Base-by-base conservation (phyloP, 1,139 yeast species). In the Suhomyces wounanorum region DNA sequence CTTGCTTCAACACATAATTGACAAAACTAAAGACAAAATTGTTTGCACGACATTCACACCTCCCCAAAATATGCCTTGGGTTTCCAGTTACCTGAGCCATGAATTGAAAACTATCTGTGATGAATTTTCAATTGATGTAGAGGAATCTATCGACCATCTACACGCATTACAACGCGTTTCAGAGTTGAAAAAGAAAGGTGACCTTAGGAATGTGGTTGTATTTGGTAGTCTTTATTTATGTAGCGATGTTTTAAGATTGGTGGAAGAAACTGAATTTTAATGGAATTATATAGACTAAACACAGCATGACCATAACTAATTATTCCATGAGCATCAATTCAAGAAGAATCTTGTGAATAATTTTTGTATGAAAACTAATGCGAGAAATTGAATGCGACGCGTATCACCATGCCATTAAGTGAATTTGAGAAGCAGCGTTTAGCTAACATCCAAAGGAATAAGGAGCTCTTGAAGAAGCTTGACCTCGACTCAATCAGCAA, bases 61-160 rank as follows among this genome's bases (percentile, higher is more conserved):
- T 1, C 94, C 96, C 0, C 95, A 87, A 14, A 86, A 89, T 0
- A 92, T 92, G 98, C 97, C 97, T 0, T 94, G 98, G 98, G 83
- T 94, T 13, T 61, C 72, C 25, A 70, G 89, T 2, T 76, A 74
- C 55, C 68, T 72, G 2, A 66, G 79, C 0, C 63, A 63, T 1
- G 74, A 69, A 2, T 61, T 87, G 14, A 65, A 67, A 33, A 40
- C 55, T 10, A 62, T 66, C 21, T 75, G 80, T 1, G 39, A 48
- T 28, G 54, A 61, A 2, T 72, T 66, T 43, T 70, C 78, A 0
- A 44, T 61, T 0, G 72, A 77, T 23, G 31, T 49, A 6, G 51
- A 52, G 0, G 44, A 53, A 7, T 49, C 57, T 0, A 48, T 54
- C 9, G 41, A 63, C 3, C 45, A 48, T 8, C 43, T 36, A 5